Base-by-base conservation (phyloP, 352 stramenopile genomes). In the Globisporangium nagaii region DNA sequence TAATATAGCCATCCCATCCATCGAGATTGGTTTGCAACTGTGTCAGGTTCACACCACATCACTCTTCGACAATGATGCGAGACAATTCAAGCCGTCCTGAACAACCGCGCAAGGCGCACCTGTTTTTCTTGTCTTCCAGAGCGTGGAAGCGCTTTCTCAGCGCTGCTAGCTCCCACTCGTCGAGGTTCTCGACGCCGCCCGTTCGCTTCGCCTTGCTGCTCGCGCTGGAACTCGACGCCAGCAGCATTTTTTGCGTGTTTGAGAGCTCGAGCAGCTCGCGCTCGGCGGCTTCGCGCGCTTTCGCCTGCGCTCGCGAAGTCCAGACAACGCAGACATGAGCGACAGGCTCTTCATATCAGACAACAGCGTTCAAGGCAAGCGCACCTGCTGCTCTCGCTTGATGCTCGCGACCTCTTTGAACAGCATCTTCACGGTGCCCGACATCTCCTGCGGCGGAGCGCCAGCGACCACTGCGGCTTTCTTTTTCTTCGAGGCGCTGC, bases 341-440 rank as follows among this genome's bases (percentile, higher is more conserved):
- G n/a, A n/a, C n/a, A n/a, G n/a, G n/a, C n/a, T n/a, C n/a, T n/a
- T n/a, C n/a, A n/a, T 24, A 17, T 22, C 6, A 27, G 5, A 11
- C 22, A 43, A 41, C 27, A 34, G n/a, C 30, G 2, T 19, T n/a
- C 41, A 28, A 24, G 1, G 9, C 9, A 5, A 22, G 31, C 41
- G 4, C 44, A 75, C 76, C 55, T 82, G 60, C 13, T 73, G 66
- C 28, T 82, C 66, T 1, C 73, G 58, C 51, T 81, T 68, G 39
- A 79, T 81, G 17, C 44, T 57, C 6, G 72, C 66, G 2, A 90
- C 70, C 43, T 89, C 79, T 28, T 73, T 71, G 50, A 90, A 84
- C 3, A 93, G 69, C 53, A 93, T 65, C 45, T 77, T 80, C 19
- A 90, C 82, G 0, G 75, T 90, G 1, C 78, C 74, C 9, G 79